These are phyloP conservation scores for Stellera chamaejasme DNA, from an alignment of 345 rosid genomes.

Conservation along the genomic window DNA sequence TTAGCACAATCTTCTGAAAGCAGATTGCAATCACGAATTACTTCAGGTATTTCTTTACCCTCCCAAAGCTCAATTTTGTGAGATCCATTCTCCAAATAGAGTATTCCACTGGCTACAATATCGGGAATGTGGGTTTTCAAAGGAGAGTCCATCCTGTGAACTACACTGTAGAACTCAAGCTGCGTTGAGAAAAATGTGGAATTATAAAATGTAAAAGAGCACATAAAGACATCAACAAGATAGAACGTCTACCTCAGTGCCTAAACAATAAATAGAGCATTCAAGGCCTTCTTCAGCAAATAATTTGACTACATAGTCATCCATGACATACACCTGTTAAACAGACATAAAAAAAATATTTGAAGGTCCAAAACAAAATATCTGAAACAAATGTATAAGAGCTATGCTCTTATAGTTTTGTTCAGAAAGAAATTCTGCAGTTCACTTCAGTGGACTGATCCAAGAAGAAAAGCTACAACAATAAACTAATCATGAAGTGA, in stretches of 20 bases:
- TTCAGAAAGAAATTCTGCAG: too few relatives aligned
- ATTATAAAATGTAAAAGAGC: slow-evolving; percentile 15
- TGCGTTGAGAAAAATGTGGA: slow-evolving; percentile 28
- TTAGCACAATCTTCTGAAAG: slow-evolving; percentile 26
- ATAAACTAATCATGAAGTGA: too few relatives aligned
- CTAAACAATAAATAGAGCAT: slow-evolving; percentile 67
- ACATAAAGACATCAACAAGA: neutral
- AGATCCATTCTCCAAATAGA: slow-evolving; percentile 60
- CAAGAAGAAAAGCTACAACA: too few relatives aligned
- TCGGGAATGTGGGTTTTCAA: slow-evolving; percentile 63
- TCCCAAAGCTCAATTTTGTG: slow-evolving; percentile 66
- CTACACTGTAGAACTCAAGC: slow-evolving; percentile 75
- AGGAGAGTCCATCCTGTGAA: slow-evolving; percentile 42
- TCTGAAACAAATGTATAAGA: too few relatives aligned
- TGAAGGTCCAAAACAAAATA: neutral
- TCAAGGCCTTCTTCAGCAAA: slow-evolving; percentile 85
- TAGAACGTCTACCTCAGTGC: slow-evolving; percentile 60
- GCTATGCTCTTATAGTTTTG: too few relatives aligned
- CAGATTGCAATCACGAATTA: slow-evolving; percentile 40
- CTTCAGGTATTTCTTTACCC: slow-evolving; percentile 73
- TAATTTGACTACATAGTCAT: slow-evolving; percentile 65
- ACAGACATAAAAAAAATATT: neutral
- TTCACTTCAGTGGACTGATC: too few relatives aligned
- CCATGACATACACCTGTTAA: slow-evolving; percentile 71
- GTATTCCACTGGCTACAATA: slow-evolving; percentile 68